Evolutionary conservation across 108 stramenopile genomes (phyloP), one percentile per base, ranked within the genome.

Genomic region (Licmophora abbreviata): DNA sequence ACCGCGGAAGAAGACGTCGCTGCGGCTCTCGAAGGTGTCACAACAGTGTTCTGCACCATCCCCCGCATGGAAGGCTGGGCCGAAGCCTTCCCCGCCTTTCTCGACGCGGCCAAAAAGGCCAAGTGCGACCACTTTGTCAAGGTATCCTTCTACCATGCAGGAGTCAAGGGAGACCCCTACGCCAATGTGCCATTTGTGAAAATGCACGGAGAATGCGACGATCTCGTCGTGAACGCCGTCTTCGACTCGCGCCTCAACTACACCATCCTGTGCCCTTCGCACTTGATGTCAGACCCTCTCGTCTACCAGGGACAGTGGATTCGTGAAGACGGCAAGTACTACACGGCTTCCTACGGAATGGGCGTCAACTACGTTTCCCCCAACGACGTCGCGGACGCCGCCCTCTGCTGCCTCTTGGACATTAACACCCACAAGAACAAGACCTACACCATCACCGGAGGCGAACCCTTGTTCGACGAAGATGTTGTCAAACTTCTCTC

Each of bases 341-440:
- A 68, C 28, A 66, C 66, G 1, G 64, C 71, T 1, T 63, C 65
- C 3, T 36, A 33, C 14, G 66, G 66, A 10, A 62, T 64, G 11
- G 61, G 66, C 21, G 66, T 73, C 30, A 73, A 73, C 43, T 73
- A 73, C 20, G 71, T 73, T 15, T 51, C 48, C 28, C 71, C 71
- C 10, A 73, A 73, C 34, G 71, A 73, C 37, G 58, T 73, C 28
- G 71, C 71, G 0, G 66, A 73, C 5, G 43, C 64, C 10, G 66
- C 61, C 0, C 56, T 58, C 31, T 56, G 46, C 15, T 55, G 51
- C 15, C 44, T 73, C 23, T 25, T 73, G 30, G 61, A 67, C 21
- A 49, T 15, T 40, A 25, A 57, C 27, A 38, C 18, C 2, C 59
- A 66, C 44, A 29, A 41, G n/a, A 56, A 59, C 35, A 30, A 66